These are phyloP conservation scores for Annulohypoxylon maeteangense DNA, from an alignment of 495 filamentous ascomycete species.

Conservation along the genomic window DNA sequence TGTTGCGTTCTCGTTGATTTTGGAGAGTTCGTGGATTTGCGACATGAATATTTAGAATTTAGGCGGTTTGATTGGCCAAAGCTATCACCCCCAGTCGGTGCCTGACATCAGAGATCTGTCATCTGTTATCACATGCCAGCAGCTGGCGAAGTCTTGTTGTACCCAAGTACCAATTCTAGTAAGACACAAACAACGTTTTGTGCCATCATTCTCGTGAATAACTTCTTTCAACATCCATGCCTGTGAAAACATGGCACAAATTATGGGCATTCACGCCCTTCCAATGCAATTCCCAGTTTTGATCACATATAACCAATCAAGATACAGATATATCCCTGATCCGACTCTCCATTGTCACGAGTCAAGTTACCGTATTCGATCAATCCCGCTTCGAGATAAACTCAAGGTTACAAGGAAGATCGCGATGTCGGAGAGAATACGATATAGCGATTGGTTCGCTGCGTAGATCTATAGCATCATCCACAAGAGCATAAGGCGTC, in stretches of 20 bases:
- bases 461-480: constrained; percentile 14
- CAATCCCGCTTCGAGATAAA: constrained; percentile 1
- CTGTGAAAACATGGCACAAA: background rate
- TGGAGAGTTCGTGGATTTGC: constrained; percentile 1
- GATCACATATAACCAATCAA: background rate
- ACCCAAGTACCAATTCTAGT: background rate
- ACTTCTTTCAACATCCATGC: background rate
- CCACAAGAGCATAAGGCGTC: constrained; percentile 5
- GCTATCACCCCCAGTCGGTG: background rate
- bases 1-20: background rate
- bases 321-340: background rate
- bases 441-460: background rate
- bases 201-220: background rate
- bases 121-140: background rate
- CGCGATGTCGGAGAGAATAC: constrained; percentile 16
- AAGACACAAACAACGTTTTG: too few relatives aligned
- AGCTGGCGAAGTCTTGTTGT: background rate
- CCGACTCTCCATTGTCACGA: constrained; percentile 1
- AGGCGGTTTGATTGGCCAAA: constrained; percentile 2
- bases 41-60: background rate
- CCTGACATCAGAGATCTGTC: background rate
- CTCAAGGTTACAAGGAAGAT: constrained; percentile 3
- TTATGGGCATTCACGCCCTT: constrained; percentile 3
- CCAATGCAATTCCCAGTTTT: background rate
- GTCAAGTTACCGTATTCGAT: constrained; percentile 6